Conservation (phyloP, 2,329 filamentous ascomycete species). For the Daldinia sp. region DNA sequence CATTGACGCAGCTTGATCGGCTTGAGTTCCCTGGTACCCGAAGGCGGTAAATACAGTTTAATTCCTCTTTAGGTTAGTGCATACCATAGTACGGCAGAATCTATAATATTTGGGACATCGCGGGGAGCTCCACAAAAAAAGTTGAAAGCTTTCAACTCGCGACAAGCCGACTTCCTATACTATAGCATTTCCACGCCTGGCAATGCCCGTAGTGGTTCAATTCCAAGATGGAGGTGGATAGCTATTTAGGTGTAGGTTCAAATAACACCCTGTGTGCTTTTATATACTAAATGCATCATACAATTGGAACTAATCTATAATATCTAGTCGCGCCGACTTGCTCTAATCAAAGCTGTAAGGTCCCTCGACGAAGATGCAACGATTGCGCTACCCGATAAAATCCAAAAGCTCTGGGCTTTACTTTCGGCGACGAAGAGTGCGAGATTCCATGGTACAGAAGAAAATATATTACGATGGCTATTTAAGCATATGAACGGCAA, state of each 20-base stretch:
- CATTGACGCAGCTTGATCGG: slow-evolving; percentile 18
- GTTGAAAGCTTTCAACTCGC: slow-evolving; percentile 25
- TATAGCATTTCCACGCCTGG: slow-evolving; percentile 12
- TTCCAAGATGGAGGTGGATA: slow-evolving; percentile 42
- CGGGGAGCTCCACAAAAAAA: slow-evolving; percentile 40
- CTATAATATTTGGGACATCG: slow-evolving; percentile 27
- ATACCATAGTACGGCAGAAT: slow-evolving; percentile 41
- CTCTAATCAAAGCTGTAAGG: slow-evolving; percentile 62
- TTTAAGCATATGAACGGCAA: slow-evolving; percentile 66
- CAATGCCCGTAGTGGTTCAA: slow-evolving; percentile 36
- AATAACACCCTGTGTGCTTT: background rate
- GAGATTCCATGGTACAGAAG: slow-evolving; percentile 62
- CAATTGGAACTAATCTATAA: background rate
- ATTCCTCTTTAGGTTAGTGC: slow-evolving; percentile 29
- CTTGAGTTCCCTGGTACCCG: slow-evolving; percentile 28
- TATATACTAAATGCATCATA: background rate
- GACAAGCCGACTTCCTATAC: slow-evolving; percentile 4
- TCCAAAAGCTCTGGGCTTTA: slow-evolving; percentile 58
- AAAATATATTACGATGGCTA: slow-evolving; percentile 68
- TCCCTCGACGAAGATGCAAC: slow-evolving; percentile 62
- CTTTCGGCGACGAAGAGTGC: slow-evolving; percentile 54
- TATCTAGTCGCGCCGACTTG: slow-evolving; percentile 43
- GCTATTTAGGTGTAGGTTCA: slow-evolving; percentile 21
- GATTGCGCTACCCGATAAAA: slow-evolving; percentile 55
- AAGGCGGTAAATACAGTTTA: slow-evolving; percentile 32